Conservation (phyloP, 2,329 filamentous ascomycete genomes). For the Colletotrichum tofieldiae region DNA sequence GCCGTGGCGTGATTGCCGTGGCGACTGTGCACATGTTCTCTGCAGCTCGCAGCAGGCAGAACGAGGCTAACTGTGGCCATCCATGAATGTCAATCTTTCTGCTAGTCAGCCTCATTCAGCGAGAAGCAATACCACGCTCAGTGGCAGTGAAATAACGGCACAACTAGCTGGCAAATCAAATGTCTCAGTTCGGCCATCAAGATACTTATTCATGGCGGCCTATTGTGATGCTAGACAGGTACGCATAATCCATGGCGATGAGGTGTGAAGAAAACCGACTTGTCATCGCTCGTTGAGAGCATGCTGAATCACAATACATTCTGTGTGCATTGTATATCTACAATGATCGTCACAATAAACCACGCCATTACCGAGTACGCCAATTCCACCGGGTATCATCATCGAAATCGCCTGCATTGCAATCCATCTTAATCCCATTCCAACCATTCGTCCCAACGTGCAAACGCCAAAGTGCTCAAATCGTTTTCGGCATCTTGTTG, state of each 20-base stretch:
- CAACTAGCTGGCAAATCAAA: neutral
- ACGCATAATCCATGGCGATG: neutral
- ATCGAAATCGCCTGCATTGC: neutral
- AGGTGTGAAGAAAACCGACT: neutral
- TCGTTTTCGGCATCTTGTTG: neutral
- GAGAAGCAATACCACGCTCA: neutral
- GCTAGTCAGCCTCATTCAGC: neutral
- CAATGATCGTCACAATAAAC: neutral
- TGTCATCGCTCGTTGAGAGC: neutral
- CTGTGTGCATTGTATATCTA: neutral
- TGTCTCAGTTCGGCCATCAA: neutral
- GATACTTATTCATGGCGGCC: too few species aligned
- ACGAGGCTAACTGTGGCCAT: neutral
- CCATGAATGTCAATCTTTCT: too few species aligned
- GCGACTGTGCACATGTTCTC: too few species aligned
- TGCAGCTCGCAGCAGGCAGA: neutral
- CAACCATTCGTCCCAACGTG: neutral
- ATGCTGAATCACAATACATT: neutral
- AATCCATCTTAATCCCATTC: neutral
- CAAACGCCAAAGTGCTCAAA: neutral
- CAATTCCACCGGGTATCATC: conserved; percentile 6
- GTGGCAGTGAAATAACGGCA: too few species aligned
- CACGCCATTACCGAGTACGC: neutral
- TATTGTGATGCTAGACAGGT: too few species aligned
- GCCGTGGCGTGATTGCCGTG: too few species aligned